Evolutionary conservation across 208 protist genomes (phyloP).

Genomic region (Acanthamoeba lenticulata): DNA sequence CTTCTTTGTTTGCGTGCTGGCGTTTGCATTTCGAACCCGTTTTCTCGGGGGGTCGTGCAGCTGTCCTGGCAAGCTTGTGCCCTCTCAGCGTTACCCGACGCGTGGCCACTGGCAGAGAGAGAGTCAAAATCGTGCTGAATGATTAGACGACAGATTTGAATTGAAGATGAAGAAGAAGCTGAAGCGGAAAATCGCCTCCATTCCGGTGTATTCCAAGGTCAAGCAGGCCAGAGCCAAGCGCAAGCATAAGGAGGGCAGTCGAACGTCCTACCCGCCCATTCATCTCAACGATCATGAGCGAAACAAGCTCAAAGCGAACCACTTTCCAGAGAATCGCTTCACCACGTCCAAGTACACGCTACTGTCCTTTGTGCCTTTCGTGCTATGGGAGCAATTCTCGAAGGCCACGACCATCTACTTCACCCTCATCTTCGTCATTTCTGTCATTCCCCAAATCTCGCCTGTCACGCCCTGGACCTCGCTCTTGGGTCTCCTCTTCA

Average conservation of each 20-base stretch:
- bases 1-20: too few species aligned
- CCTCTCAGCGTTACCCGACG: too few species aligned
- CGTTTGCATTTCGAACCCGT: too few species aligned
- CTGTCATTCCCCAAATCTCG: conserved; percentile 92
- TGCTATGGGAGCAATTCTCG: conserved; percentile 96
- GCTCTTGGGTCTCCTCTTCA: conserved; percentile 93
- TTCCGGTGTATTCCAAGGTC: conserved; percentile 10
- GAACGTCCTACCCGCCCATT: not conserved
- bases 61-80: too few species aligned
- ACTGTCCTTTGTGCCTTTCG: conserved; percentile 94
- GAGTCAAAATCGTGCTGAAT: too few species aligned
- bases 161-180: conserved; percentile 20
- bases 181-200: not conserved
- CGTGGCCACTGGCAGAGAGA: not conserved
- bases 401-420: conserved; percentile 97
- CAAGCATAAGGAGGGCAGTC: conserved; percentile 58
- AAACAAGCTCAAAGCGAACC: not conserved
- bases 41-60: too few species aligned
- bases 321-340: conserved; percentile 25
- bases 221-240: not conserved
- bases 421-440: conserved; percentile 93
- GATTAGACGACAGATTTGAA: too few species aligned
- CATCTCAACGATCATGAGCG: conserved; percentile 3
- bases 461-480: conserved; percentile 92
- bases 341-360: conserved; percentile 95